Conservation (phyloP, 2,329 filamentous ascomycete genomes). For the Fusarium acutatum region DNA sequence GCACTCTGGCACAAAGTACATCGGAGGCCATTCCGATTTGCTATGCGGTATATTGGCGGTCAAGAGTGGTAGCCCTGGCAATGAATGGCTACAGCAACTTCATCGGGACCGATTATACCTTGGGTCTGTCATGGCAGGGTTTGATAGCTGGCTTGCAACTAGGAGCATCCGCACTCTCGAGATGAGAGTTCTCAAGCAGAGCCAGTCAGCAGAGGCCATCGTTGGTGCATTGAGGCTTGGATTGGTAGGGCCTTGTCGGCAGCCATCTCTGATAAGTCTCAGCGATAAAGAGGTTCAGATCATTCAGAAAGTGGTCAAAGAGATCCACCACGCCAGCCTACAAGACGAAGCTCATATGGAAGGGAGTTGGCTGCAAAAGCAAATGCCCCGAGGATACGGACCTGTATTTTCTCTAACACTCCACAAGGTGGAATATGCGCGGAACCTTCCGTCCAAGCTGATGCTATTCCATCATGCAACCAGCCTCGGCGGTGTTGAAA, state of each 20-base stretch:
- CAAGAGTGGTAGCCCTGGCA: slow-evolving; percentile 60
- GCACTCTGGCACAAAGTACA: slow-evolving; percentile 95
- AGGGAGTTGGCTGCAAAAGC: slow-evolving; percentile 76
- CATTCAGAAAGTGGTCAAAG: slow-evolving; percentile 62
- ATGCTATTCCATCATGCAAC: slow-evolving; percentile 92
- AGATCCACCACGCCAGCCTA: slow-evolving; percentile 79
- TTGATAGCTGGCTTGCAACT: slow-evolving; percentile 93
- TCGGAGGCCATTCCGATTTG: slow-evolving; percentile 94
- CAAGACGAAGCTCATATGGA: slow-evolving; percentile 69
- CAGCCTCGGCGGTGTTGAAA: slow-evolving; percentile 91
- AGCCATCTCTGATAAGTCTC: neutral
- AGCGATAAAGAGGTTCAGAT: slow-evolving; percentile 52
- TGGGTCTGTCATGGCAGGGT: slow-evolving; percentile 83
- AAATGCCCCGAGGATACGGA: slow-evolving; percentile 92
- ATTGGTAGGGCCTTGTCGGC: slow-evolving; percentile 41
- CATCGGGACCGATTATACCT: slow-evolving; percentile 75
- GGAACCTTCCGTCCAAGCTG: slow-evolving; percentile 78
- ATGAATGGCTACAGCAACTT: slow-evolving; percentile 68
- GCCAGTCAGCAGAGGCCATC: slow-evolving; percentile 71
- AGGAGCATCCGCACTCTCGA: slow-evolving; percentile 86
- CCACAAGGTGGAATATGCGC: slow-evolving; percentile 68
- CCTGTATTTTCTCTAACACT: slow-evolving; percentile 84
- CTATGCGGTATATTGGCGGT: slow-evolving; percentile 78
- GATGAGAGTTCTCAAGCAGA: slow-evolving; percentile 80
- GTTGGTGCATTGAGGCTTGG: slow-evolving; percentile 70